Evolutionary conservation across 306 rosid genomes (phyloP), one percentile per base, ranked within the genome.

Genomic region (Psophocarpus tetragonolobus): DNA sequence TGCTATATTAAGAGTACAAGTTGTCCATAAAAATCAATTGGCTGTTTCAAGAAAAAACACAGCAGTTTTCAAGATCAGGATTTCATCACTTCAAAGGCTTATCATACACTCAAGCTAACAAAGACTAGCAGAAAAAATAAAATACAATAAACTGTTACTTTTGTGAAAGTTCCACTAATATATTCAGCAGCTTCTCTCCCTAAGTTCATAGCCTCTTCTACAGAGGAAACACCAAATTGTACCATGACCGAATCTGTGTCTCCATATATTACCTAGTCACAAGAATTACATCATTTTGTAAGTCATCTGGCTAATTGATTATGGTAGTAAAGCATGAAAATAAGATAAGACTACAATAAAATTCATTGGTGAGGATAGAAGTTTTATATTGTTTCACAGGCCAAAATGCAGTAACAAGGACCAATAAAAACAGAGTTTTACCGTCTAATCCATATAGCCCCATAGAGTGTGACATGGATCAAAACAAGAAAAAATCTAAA

Each of bases 221-320:
- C 89, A n/a, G 85, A 15, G 70, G 90, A 75, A 76, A 91, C 97
- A 73, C 98, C 98, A 62, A 95, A 95, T 62, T 95, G 98, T 76
- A 92, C 98, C 97, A 92, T 95, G 66, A 95, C 97, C 2, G 98
- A 95, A 84, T 95, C 98, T 24, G 97, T 95, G 77, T 95, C 98
- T 30, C 98, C 98, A 20, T 95, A 95, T 85, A 95, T 89, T 68
- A 95, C 98, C 97, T 95, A 82, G 73, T 41, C 58, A 65, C 75
- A 85, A 51, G 73, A 79, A 83, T 47, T 38, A 68, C 74, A 48
- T 45, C 35, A 57, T 42, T 53, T 41, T 51, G 57, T 26, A 48
- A 83, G 71, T 47, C 75, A 60, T 47, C 21, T 29, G 39, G 15
- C 58, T 36, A 68, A 78, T 69, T 30, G 29, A 64, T 79, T 71